A percentile compares a stretch with the other conserved stretches of the same genome.
phyloP scores from a whole-genome alignment of 2,329 filamentous ascomycete species.

The Cladosporium sp. region DNA sequence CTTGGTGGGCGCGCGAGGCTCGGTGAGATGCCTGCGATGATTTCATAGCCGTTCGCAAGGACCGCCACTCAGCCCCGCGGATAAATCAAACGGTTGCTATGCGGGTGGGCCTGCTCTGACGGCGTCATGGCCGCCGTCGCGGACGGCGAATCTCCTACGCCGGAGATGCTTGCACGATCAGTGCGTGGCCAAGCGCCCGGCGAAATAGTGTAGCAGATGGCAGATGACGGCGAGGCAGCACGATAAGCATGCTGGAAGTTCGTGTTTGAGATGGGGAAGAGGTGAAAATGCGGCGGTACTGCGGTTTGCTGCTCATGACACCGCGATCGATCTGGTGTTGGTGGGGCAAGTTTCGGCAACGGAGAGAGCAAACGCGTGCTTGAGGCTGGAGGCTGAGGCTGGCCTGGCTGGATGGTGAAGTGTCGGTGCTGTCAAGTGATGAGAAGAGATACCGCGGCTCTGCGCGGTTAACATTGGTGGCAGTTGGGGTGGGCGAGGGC shows the following conservation, averaged over 20 bases:
- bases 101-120: not conserved
- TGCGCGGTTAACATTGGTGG: constrained; percentile 10
- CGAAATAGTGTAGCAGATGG: constrained; percentile 7
- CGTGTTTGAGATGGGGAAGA: constrained; percentile 3
- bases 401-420: not conserved
- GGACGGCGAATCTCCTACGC: constrained; percentile 7
- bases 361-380: constrained; percentile 9
- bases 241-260: constrained; percentile 1
- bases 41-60: not conserved
- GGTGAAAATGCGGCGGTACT: constrained; percentile 12
- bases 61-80: constrained; percentile 16
- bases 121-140: constrained; percentile 9
- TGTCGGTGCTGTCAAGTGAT: constrained; percentile 3
- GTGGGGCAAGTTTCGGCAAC: constrained; percentile 17
- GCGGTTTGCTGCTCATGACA: constrained; percentile 11
- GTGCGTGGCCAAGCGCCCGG: constrained; percentile 14
- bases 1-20: constrained; percentile 6
- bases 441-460: constrained; percentile 13
- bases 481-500: not conserved
- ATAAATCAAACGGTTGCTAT: constrained; percentile 20
- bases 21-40: constrained; percentile 12
- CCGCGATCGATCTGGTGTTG: constrained; percentile 10
- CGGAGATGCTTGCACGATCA: constrained; percentile 14
- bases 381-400: not conserved
- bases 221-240: not conserved